Evolutionary conservation across 371 early-diverging fungal species (phyloP).

Genomic region (Mucor saturninus): DNA sequence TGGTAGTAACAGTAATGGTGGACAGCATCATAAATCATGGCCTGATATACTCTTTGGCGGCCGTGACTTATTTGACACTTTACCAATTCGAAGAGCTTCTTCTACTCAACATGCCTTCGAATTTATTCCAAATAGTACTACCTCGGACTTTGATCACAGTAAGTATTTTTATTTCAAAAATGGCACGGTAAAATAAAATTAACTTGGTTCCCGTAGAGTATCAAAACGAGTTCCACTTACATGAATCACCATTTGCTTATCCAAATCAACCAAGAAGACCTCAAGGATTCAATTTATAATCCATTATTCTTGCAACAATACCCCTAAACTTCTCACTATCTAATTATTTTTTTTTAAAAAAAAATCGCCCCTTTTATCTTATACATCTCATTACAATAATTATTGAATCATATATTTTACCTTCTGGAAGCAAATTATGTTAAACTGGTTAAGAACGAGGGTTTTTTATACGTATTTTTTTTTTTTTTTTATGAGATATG

Average conservation of each 20-base stretch:
- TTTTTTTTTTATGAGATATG: too few relatives aligned
- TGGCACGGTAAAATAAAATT: background rate
- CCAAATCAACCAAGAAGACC: background rate
- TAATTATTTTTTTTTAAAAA: too few relatives aligned
- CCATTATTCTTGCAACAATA: too few relatives aligned
- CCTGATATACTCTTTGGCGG: conserved; percentile 20
- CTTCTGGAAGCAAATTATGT: too few relatives aligned
- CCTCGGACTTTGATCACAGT: conserved; percentile 1
- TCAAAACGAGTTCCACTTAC: conserved; percentile 1
- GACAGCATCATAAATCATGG: conserved; percentile 14
- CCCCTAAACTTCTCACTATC: too few relatives aligned
- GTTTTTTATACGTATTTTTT: too few relatives aligned
- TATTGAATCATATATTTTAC: too few relatives aligned
- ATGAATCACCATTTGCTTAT: background rate
- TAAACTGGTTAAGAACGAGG: too few relatives aligned
- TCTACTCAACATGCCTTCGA: conserved; percentile 19
- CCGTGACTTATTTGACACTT: conserved; percentile 20
- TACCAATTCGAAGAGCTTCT: conserved; percentile 19
- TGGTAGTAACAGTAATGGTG: conserved; percentile 3
- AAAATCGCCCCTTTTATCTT: too few relatives aligned
- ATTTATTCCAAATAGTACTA: conserved; percentile 15
- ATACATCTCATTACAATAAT: too few relatives aligned
- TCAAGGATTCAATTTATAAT: background rate
- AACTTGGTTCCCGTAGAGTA: background rate
- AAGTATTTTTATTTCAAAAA: background rate